Evolutionary conservation across 441 rosid species (phyloP).

Genomic region (Flueggea neowawraea): DNA sequence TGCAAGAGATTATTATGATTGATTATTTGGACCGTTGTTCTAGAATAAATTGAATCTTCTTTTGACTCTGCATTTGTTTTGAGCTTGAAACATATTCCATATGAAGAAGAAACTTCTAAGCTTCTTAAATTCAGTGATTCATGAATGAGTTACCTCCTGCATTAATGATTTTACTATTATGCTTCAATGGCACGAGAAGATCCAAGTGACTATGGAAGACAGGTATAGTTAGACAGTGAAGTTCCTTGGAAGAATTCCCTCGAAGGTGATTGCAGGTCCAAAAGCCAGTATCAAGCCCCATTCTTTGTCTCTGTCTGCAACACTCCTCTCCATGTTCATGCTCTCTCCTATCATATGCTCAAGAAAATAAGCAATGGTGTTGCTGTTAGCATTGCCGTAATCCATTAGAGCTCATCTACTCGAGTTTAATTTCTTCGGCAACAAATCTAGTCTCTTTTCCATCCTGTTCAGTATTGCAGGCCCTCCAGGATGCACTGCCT

Average conservation of each 20-base stretch:
- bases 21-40: too few relatives aligned
- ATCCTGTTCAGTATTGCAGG: slow-evolving; percentile 87
- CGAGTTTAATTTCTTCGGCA: slow-evolving; percentile 68
- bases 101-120: too few relatives aligned
- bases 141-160: too few relatives aligned
- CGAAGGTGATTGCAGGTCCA: slow-evolving; percentile 94
- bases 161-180: too few relatives aligned
- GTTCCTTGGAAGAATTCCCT: slow-evolving; percentile 95
- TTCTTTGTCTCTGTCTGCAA: slow-evolving; percentile 28
- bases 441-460: slow-evolving; percentile 68
- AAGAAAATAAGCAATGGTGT: slow-evolving; percentile 81
- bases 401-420: slow-evolving; percentile 91
- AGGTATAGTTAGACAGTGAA: slow-evolving; percentile 27
- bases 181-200: background rate
- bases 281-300: slow-evolving; percentile 91
- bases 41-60: too few relatives aligned
- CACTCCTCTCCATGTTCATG: slow-evolving; percentile 26
- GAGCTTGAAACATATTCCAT: too few relatives aligned
- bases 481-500: slow-evolving; percentile 99
- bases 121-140: too few relatives aligned
- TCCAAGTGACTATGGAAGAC: background rate
- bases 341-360: slow-evolving; percentile 87
- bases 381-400: slow-evolving; percentile 94
- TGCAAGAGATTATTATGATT: too few relatives aligned
- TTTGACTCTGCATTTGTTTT: too few relatives aligned